Evolutionary conservation across 169 alveolate genomes (phyloP).

Genomic region (Theileria parva): DNA sequence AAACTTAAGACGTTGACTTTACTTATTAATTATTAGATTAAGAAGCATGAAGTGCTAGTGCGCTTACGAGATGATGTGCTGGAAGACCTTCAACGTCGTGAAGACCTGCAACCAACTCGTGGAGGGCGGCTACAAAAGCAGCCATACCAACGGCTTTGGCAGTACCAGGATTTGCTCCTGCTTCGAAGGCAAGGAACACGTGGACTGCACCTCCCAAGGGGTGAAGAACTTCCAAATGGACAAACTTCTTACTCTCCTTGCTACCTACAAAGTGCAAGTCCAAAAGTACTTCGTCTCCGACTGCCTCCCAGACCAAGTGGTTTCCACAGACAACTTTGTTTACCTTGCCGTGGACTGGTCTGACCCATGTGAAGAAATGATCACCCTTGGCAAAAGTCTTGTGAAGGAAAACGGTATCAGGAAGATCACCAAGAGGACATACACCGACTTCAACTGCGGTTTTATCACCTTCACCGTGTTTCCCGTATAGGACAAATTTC

Average conservation of each 20-base stretch:
- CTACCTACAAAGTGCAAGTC: neutral
- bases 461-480: neutral
- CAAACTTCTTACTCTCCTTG: neutral
- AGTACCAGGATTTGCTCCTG: neutral
- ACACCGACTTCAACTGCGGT: neutral
- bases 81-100: neutral
- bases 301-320: neutral
- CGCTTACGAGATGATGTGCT: neutral
- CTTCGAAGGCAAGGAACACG: neutral
- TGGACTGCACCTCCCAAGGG: neutral
- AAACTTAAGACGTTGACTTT: too few species aligned
- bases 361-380: slow-evolving; percentile 7
- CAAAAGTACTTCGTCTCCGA: neutral
- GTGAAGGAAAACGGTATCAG: neutral
- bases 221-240: neutral
- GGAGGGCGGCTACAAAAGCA: neutral
- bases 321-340: neutral
- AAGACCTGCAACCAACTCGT: neutral
- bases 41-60: neutral
- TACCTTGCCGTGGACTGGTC: neutral
- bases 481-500: neutral
- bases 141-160: neutral
- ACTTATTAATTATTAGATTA: too few species aligned
- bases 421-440: neutral
- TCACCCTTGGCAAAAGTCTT: neutral